phyloP scores from a whole-genome alignment of 163 green algal species.

The Prototheca stagnorum region DNA sequence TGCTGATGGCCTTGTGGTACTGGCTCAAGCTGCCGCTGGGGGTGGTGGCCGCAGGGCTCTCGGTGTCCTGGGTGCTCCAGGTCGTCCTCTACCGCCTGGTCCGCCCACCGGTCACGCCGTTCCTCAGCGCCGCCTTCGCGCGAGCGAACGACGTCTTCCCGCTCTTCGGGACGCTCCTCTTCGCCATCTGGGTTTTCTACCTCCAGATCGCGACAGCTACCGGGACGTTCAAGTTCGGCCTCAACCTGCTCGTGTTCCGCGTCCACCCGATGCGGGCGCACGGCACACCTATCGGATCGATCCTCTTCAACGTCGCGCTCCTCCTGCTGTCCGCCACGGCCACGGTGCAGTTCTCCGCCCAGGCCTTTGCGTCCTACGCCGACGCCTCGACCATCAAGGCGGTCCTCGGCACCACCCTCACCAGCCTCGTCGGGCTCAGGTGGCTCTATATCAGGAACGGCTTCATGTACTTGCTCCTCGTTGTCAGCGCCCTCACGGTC shows the following conservation, averaged over 20 bases:
- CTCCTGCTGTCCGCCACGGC: slow-evolving; percentile 75
- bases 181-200: slow-evolving; percentile 89
- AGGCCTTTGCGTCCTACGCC: slow-evolving; percentile 81
- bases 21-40: slow-evolving; percentile 57
- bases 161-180: slow-evolving; percentile 76
- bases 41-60: slow-evolving; percentile 48
- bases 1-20: slow-evolving; percentile 73
- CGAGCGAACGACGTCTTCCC: slow-evolving; percentile 50
- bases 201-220: slow-evolving; percentile 48
- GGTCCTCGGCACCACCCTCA: slow-evolving; percentile 45
- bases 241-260: slow-evolving; percentile 73
- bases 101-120: slow-evolving; percentile 49
- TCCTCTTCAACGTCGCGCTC: slow-evolving; percentile 92
- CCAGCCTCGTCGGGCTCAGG: slow-evolving; percentile 46
- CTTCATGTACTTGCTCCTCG: slow-evolving; percentile 62
- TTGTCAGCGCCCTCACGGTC: slow-evolving; percentile 19
- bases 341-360: slow-evolving; percentile 83
- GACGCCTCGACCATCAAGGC: slow-evolving; percentile 63
- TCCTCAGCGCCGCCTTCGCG: slow-evolving; percentile 74
- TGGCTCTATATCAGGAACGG: slow-evolving; percentile 72
- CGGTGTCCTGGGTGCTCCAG: slow-evolving; percentile 71
- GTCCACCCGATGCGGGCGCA: slow-evolving; percentile 65
- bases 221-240: slow-evolving; percentile 69
- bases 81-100: slow-evolving; percentile 87
- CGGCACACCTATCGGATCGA: slow-evolving; percentile 79